Percentiles rank a stretch among this genome's conserved stretches.
These are phyloP conservation scores for Hygrophorus pudorinus DNA, from an alignment of 768 basidiomycete genomes.

Conservation along the genomic window DNA sequence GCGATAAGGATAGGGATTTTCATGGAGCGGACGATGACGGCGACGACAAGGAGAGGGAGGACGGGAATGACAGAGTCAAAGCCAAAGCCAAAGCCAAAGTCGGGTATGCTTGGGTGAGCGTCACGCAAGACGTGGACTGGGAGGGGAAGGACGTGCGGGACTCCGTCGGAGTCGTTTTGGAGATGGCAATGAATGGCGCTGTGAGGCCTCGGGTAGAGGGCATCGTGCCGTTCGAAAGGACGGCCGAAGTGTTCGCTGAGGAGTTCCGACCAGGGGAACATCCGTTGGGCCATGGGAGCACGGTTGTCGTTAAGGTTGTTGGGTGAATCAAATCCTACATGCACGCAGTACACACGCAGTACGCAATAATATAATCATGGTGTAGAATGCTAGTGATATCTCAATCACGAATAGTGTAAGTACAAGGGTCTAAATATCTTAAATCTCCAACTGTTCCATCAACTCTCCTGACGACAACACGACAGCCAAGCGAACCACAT, in stretches of 20 bases:
- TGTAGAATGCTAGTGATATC: too few species aligned
- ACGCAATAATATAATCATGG: too few species aligned
- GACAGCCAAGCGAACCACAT: constrained; percentile 93
- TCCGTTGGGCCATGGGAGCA: constrained; percentile 30
- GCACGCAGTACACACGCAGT: too few species aligned
- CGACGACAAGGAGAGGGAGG: constrained; percentile 1
- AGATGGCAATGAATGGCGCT: constrained; percentile 30
- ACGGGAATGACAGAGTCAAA: constrained; percentile 8
- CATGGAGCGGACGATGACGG: constrained; percentile 5
- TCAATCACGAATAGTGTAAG: too few species aligned
- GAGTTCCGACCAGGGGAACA: constrained; percentile 13
- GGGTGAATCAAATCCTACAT: constrained; percentile 12
- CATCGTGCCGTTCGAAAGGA: constrained; percentile 45
- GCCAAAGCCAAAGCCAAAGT: constrained; percentile 33
- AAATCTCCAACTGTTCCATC: neutral
- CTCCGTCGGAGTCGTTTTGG: constrained; percentile 31
- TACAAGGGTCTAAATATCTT: too few species aligned
- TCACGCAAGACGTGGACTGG: constrained; percentile 74
- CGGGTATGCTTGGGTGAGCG: constrained; percentile 76
- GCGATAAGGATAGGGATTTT: neutral
- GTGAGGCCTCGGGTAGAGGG: constrained; percentile 35
- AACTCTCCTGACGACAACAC: constrained; percentile 32
- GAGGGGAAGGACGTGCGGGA: constrained; percentile 67
- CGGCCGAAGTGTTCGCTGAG: constrained; percentile 40
- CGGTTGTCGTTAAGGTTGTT: constrained; percentile 35